Base-by-base conservation (phyloP, 1,139 yeast species). In the Hyphopichia fennica region DNA sequence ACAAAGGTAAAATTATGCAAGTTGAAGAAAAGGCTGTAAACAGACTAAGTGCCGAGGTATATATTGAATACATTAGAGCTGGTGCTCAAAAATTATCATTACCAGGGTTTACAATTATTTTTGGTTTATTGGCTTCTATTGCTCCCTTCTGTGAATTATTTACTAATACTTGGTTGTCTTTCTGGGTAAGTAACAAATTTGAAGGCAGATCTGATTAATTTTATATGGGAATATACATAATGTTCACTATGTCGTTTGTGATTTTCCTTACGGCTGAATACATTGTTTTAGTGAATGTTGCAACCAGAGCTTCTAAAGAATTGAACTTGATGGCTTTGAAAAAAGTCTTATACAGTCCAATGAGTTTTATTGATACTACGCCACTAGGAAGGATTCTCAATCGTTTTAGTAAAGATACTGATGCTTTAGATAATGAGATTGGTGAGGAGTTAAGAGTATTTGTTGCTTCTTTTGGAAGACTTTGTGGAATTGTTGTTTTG, bases 361-460 rank as follows among this genome's bases (percentile, higher is more conserved):
- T 62, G 67, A 50, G 57, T 23, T 62, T 58, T 46, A 55, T 62
- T 56, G 67, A 62, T 50, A 55, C 63, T 15, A 62, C 56, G 19
- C 67, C 67, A 1, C 43, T 60, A 46, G 67, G 66, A 10, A 48
- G 67, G 42, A 55, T 63, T 22, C 48, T 63, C 49, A 61, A 62
- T 52, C 53, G 86, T 85, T 19, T 93, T 46, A 59, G 65, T 11
- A 61, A 58, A 45, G 68, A 63, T 41, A 62, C 67, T 3, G 68
- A 63, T 45, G 53, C 62, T 4, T 55, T 63, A 49, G 68, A 63
- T 40, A 62, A 62, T 40, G 66, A 60, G 41, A 53, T 62, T 37
- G 57, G 63, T 14, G 65, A 58, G 35, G 62, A 59, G 35, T 47
- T 58, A 47, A 49, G 65, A 32, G 52, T 58, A 44, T 53, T 60